These are phyloP conservation scores for Solioccasus polychromus DNA, from an alignment of 768 basidiomycete species.

Conservation along the genomic window DNA sequence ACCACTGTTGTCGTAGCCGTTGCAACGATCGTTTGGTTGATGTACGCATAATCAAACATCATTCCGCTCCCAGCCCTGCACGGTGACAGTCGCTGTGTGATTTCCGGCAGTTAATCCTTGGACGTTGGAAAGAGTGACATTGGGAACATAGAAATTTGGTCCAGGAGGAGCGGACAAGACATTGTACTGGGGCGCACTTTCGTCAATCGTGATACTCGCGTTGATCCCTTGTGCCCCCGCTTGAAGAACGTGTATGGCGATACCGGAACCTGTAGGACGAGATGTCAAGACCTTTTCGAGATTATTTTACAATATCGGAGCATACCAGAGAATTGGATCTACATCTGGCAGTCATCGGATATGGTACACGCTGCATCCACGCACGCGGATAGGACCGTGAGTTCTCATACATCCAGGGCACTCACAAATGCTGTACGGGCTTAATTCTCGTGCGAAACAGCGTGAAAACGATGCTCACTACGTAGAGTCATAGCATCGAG, in stretches of 20 bases:
- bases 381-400: neutral
- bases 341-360: conserved; percentile 12
- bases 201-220: conserved; percentile 15
- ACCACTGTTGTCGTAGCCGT: neutral
- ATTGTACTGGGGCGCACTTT: conserved; percentile 3
- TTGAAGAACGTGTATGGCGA: conserved; percentile 18
- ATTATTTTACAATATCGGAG: neutral
- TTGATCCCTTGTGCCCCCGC: conserved; percentile 15
- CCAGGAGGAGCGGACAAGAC: conserved; percentile 11
- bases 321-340: conserved; percentile 16
- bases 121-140: conserved; percentile 14
- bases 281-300: neutral
- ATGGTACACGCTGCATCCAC: conserved; percentile 11
- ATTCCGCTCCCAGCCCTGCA: conserved; percentile 16
- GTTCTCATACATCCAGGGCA: neutral
- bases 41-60: conserved; percentile 17
- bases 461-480: conserved; percentile 7
- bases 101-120: conserved; percentile 14
- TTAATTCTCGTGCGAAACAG: neutral
- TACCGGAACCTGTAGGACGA: conserved; percentile 13
- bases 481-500: conserved; percentile 13
- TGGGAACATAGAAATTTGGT: conserved; percentile 7
- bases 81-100: conserved; percentile 12
- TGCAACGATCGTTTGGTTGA: conserved; percentile 16
- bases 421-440: conserved; percentile 8